phyloP scores from a whole-genome alignment of 805 yeast species.

The Scheffersomyces lignosus region DNA sequence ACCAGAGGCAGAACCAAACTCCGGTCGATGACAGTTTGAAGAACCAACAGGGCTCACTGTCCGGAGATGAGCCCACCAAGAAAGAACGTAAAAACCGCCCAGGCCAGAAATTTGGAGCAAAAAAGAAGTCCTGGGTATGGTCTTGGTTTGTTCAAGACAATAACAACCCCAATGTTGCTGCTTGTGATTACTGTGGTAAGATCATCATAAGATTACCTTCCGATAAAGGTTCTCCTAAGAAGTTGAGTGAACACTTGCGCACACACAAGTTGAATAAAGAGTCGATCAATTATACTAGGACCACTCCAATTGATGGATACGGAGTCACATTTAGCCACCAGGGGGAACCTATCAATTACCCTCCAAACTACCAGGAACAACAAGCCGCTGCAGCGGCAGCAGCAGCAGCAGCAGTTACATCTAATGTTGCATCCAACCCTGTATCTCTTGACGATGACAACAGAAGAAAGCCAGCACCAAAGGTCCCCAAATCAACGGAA shows the following conservation, averaged over 20 bases:
- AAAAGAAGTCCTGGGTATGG: conserved; percentile 66
- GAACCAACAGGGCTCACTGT: not conserved
- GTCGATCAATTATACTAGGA: conserved; percentile 41
- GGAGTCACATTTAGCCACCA: conserved; percentile 34
- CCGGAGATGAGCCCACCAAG: conserved; percentile 11
- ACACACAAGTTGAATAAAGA: conserved; percentile 50
- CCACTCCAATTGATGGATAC: conserved; percentile 37
- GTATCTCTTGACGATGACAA: conserved; percentile 5
- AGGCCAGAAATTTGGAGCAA: conserved; percentile 60
- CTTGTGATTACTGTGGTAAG: conserved; percentile 55
- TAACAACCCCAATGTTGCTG: conserved; percentile 48
- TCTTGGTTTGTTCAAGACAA: conserved; percentile 57
- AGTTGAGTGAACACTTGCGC: conserved; percentile 54
- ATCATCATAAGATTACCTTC: conserved; percentile 46
- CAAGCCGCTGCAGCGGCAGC: conserved; percentile 10
- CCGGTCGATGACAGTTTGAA: conserved; percentile 1
- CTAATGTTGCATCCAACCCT: conserved; percentile 2
- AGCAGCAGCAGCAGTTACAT: conserved; percentile 4
- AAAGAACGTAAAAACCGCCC: conserved; percentile 45
- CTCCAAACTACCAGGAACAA: conserved; percentile 11
- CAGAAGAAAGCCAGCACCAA: not conserved
- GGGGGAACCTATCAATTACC: conserved; percentile 27
- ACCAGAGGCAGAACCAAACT: not conserved
- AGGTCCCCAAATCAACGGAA: conserved; percentile 5
- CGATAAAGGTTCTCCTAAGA: conserved; percentile 62